Evolutionary conservation across 441 rosid species (phyloP), one percentile per base, ranked within the genome.

Genomic region (Brassica balearica): DNA sequence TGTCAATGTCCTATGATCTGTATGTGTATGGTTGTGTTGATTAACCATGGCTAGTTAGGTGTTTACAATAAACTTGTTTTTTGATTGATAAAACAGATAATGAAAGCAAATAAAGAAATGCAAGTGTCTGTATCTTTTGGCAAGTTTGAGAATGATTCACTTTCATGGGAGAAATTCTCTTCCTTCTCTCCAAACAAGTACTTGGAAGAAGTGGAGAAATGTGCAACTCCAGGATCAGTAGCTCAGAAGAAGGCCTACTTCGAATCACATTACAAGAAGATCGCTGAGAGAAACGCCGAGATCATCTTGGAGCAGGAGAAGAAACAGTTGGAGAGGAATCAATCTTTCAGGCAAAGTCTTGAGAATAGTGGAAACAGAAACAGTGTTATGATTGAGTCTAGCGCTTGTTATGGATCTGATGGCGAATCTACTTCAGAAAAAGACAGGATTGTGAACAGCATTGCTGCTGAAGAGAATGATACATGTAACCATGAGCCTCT

Each of bases 161-260:
- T 92, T 68, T 92, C 98, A 41, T 94, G 98, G 97, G 97, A 90
- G 82, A 94, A 84, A 75, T 92, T 91, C 86, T 94, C 97, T 2
- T 67, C 97, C 70, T 94, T 94, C 86, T 91, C 97, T 10, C 93
- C 91, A 9, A 94, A 94, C 80, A 94, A 94, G 91, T 92, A 94
- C 83, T 72, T 92, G 85, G 98, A 94, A 81, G 98, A 94, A 82
- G 96, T 92, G 15, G 97, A 82, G 87, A 94, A 91, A 82, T 94
- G 90, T 87, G 96, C 98, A 38, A 88, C 98, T 5, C 96, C 96
- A 32, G 98, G 98, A 84, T 92, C 98, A 46, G 98, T 94, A 22
- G 97, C 98, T 77, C 83, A 88, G 84, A 94, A 94, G 79, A 90
- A 82, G 73, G 97, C 98, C 69, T 94, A 91, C 82, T 94, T 94